phyloP scores from a whole-genome alignment of 2,329 filamentous ascomycete species.

The Penicillium digitatum region DNA sequence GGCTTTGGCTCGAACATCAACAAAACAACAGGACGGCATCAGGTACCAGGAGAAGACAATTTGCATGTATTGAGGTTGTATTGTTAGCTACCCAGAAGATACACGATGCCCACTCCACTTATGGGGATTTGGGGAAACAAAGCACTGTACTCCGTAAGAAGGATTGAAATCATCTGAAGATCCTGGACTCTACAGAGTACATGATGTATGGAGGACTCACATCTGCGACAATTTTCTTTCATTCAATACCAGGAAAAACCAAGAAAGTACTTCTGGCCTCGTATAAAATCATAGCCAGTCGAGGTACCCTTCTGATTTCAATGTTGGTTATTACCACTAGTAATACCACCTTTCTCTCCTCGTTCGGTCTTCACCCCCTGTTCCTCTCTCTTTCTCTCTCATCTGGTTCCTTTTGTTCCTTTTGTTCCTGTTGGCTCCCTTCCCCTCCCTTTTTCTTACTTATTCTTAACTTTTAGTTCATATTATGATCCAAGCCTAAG shows the following conservation, averaged over 20 bases:
- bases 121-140: neutral
- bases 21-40: neutral
- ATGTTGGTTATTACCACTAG: slow-evolving; percentile 12
- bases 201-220: neutral
- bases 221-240: neutral
- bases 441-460: slow-evolving; percentile 2
- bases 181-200: neutral
- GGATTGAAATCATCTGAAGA: neutral
- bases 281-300: neutral
- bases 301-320: neutral
- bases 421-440: slow-evolving; percentile 4
- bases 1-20: slow-evolving; percentile 3
- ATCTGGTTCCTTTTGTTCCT: neutral
- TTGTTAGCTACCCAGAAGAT: neutral
- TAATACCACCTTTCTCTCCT: slow-evolving; percentile 8
- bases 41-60: neutral
- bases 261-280: neutral
- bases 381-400: slow-evolving; percentile 1
- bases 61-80: slow-evolving; percentile 1
- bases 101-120: neutral
- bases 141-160: neutral
- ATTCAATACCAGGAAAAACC: neutral
- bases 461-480: slow-evolving; percentile 3
- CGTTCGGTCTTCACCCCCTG: slow-evolving; percentile 9
- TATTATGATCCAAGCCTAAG: slow-evolving; percentile 27